Base-by-base conservation (phyloP, 225 moss, liverwort and hornwort genomes). In the Takakia lepidozioides region DNA sequence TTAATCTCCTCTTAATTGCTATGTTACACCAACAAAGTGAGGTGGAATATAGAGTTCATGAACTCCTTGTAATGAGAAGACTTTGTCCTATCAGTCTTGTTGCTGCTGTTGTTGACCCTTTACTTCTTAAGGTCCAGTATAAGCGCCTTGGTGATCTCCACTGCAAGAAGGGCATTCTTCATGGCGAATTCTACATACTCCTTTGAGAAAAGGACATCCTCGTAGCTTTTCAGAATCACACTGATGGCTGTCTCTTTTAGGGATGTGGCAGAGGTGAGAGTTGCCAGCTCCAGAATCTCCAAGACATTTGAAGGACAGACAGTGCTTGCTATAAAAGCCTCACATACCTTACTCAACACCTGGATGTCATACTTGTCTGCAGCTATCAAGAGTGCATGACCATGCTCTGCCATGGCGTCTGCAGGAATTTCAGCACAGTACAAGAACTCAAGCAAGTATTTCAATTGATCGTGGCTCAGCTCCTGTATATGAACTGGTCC, bases 301-400 rank as follows among this genome's bases (percentile, higher is more conserved):
- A 88, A 56, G 34, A 88, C 92, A 53, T 92, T 92, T 8, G 72
- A 68, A 40, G 92, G 58, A 52, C 62, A 75, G 44, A 92, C 82
- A 15, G 82, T 77, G 14, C 74, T 67, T 42, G 76, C 74, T 54
- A 92, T 92, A 51, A 68, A 85, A 36, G 92, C 79, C 70, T 92
- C 92, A 54, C 92, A 92, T 20, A 88, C 92, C 68, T 92, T 92
- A 49, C 88, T 87, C 14, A 92, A 56, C 2, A 92, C 88, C 3
- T 87, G 92, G 40, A 92, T 92, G 62, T 92, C 92, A 36, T 92
- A 88, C 60, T 92, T 92, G 44, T 92, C 92, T 15, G 87, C 92
- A 34, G 92, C 92, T 54, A 87, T 72, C 47, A 92, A 67, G 55
- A 92, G 85, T 8, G 92, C 85, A 61, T 92, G 92, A 14, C 82